Conservation (phyloP, 106 monocot species). For the Allium sativum region DNA sequence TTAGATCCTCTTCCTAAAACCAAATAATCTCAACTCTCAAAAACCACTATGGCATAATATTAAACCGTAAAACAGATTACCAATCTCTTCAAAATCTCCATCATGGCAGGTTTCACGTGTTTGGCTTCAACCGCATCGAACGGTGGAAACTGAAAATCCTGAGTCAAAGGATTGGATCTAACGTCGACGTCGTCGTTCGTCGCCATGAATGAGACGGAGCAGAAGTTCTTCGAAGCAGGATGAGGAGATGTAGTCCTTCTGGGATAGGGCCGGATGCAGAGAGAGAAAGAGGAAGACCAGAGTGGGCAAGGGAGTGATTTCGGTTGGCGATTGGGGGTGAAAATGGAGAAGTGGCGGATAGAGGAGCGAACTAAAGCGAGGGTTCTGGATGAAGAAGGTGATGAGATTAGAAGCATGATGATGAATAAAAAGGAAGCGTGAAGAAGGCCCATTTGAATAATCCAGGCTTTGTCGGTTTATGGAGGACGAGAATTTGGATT, state of each 20-base stretch:
- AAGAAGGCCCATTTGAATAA: neutral
- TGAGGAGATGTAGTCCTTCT: conserved; percentile 8
- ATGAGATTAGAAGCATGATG: neutral
- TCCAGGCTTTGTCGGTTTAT: neutral
- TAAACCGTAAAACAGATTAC: conserved; percentile 25
- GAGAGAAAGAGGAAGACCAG: conserved; percentile 45
- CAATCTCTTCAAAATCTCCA: conserved; percentile 45
- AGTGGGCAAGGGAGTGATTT: conserved; percentile 11
- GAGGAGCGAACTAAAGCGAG: neutral
- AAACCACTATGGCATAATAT: neutral
- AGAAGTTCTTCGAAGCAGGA: conserved; percentile 4
- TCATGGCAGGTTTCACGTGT: conserved; percentile 73
- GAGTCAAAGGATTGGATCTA: conserved; percentile 42
- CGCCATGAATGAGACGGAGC: conserved; percentile 11
- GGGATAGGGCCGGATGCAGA: conserved; percentile 13
- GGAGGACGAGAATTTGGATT: neutral
- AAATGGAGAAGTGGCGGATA: conserved; percentile 2
- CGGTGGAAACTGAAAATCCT: conserved; percentile 80
- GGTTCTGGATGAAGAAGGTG: neutral
- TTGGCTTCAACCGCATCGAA: conserved; percentile 65
- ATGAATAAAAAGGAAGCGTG: neutral
- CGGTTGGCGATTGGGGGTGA: neutral
- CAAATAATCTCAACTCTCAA: neutral
- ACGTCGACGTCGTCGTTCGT: conserved; percentile 11
- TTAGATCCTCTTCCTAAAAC: conserved; percentile 66